Conservation (phyloP, 2,329 filamentous ascomycete genomes). For the Nemania sp. region DNA sequence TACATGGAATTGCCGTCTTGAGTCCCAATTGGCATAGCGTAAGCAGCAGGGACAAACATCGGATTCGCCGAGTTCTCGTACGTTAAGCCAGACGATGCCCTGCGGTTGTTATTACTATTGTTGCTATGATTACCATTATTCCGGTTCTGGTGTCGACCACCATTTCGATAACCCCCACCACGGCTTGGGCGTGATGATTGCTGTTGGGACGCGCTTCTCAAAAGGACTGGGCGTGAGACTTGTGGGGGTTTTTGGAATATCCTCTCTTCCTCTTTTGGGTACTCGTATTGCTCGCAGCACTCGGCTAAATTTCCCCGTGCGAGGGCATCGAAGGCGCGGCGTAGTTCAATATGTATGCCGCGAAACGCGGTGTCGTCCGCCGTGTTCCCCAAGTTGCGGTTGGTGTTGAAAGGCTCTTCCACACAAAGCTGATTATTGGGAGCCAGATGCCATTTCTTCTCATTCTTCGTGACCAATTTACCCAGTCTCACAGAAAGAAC, state of each 20-base stretch:
- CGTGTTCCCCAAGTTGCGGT: conserved; percentile 90
- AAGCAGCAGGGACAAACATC: conserved; percentile 45
- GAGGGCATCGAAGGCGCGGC: conserved; percentile 83
- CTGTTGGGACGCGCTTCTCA: conserved; percentile 65
- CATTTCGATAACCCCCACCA: conserved; percentile 50
- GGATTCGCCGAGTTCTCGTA: conserved; percentile 50
- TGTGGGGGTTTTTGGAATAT: conserved; percentile 61
- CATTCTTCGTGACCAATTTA: conserved; percentile 74
- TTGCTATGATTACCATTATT: conserved; percentile 47
- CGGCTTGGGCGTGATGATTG: conserved; percentile 53
- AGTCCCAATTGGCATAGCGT: conserved; percentile 46
- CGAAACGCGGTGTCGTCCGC: conserved; percentile 93
- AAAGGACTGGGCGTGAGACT: conserved; percentile 57
- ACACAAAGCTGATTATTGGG: conserved; percentile 87
- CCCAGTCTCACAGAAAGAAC: conserved; percentile 86
- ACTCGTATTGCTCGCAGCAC: conserved; percentile 86
- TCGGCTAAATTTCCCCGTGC: conserved; percentile 77
- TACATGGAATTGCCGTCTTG: conserved; percentile 55
- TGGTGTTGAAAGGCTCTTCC: conserved; percentile 92
- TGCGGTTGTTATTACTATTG: conserved; percentile 42
- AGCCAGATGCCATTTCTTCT: conserved; percentile 84
- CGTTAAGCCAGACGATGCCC: conserved; percentile 57
- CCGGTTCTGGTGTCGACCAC: conserved; percentile 47
- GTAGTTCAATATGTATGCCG: conserved; percentile 85
- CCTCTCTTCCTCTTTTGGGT: conserved; percentile 77